Base-by-base conservation (phyloP, 139 green algal genomes). In the Desmodesmus armatus region DNA sequence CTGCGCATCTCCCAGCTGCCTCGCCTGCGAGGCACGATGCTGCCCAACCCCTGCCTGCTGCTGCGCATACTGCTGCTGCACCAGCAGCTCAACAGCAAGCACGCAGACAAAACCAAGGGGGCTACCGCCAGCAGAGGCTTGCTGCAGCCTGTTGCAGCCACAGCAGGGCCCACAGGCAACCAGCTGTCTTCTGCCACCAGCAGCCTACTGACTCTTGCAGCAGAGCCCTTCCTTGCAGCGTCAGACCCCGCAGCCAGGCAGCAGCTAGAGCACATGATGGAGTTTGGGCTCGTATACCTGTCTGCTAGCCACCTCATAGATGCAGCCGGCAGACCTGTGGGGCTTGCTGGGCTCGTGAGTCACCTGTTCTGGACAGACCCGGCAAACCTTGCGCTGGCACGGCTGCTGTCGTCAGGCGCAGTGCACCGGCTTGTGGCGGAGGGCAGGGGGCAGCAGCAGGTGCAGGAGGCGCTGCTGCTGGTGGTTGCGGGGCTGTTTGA, bases 281-380 rank as follows among this genome's bases (percentile, higher is more conserved):
- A 58, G 0, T 91, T 86, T 33, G 41, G 73, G 0, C 40, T 77
- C 7, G 72, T 70, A 19, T 89, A 87, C 81, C 70, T 87, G 53
- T 37, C 51, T 15, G 65, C 77, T 31, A 35, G 70, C 9, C 39
- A 84, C 11, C 41, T 89, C 19, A 80, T 93, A 39, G 63, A 79
- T 31, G 19, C 4, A 23, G 43, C 69, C 0, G 86, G 74, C 0
- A n/a, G 77, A 66, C 85, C 86, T 0, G 21, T 80, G 13, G 88
- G 88, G 3, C 84, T 93, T 29, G 86, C 88, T 37, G 84, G 84
- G 7, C 70, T 93, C 66, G 86, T 78, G 7, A 88, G 51, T 29
- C 90, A 93, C 84, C 72, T 93, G 53, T 89, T 91, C 76, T 91
- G 87, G 90, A 87, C 85, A 13, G 87, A 91, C 58, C 90, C 90